Evolutionary conservation across 148 eudicot species (phyloP).

Genomic region (Selenicereus undatus): DNA sequence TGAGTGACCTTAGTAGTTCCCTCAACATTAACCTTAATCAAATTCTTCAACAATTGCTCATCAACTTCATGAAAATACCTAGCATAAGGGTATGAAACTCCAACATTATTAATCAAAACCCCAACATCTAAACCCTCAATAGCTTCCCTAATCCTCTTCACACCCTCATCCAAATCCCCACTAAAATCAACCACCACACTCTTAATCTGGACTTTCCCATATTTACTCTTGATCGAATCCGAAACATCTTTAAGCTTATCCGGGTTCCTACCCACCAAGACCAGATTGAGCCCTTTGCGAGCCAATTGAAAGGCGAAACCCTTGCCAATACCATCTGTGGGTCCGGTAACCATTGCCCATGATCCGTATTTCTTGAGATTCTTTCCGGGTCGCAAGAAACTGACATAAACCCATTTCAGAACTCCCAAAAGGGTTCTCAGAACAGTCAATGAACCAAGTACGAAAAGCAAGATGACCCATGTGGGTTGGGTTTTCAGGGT

Average conservation of each 20-base stretch:
- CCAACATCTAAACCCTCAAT: slow-evolving; percentile 53
- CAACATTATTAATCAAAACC: slow-evolving; percentile 54
- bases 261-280: slow-evolving; percentile 77
- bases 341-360: slow-evolving; percentile 91
- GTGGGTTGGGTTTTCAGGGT: slow-evolving; percentile 60
- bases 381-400: slow-evolving; percentile 68
- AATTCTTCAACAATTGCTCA: slow-evolving; percentile 24
- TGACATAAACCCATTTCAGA: slow-evolving; percentile 66
- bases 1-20: slow-evolving; percentile 43
- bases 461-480: slow-evolving; percentile 47
- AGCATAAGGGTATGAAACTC: slow-evolving; percentile 48
- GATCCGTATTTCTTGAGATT: slow-evolving; percentile 90
- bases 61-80: slow-evolving; percentile 53
- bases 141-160: slow-evolving; percentile 27
- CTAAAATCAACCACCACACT: slow-evolving; percentile 49
- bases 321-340: slow-evolving; percentile 96
- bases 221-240: slow-evolving; percentile 46
- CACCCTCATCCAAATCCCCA: slow-evolving; percentile 37
- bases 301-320: slow-evolving; percentile 83
- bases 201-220: slow-evolving; percentile 21
- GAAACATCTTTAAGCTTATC: slow-evolving; percentile 68
- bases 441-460: slow-evolving; percentile 41
- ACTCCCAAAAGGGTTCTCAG: slow-evolving; percentile 37
- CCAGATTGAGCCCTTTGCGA: slow-evolving; percentile 61
- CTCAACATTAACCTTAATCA: slow-evolving; percentile 48